These are phyloP conservation scores for Yarrowia phangngaensis DNA, from an alignment of 805 yeast genomes.

Conservation along the genomic window DNA sequence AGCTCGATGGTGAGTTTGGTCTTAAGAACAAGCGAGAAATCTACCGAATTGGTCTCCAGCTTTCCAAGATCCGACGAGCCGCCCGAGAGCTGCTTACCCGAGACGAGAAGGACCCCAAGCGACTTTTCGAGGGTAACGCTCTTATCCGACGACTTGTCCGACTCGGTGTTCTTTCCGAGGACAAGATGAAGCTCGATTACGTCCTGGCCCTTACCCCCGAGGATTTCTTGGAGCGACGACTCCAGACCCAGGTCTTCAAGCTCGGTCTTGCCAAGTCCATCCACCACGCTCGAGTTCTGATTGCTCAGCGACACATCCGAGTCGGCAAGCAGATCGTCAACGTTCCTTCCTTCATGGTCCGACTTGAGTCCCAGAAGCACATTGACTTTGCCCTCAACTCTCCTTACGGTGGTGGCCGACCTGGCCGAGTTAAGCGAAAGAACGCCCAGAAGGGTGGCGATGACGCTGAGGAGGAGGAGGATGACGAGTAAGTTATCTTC, in stretches of 20 bases:
- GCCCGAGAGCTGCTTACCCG: slow-evolving; percentile 99
- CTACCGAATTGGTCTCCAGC: slow-evolving; percentile 99
- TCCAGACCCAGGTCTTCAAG: slow-evolving; percentile 99
- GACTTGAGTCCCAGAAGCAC: slow-evolving; percentile 99
- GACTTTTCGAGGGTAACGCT: slow-evolving; percentile 99
- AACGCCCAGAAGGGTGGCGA: slow-evolving; percentile 64
- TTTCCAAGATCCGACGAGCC: slow-evolving; percentile 99
- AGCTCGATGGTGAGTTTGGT: slow-evolving; percentile 99
- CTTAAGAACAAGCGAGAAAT: slow-evolving; percentile 99
- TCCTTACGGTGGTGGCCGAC: slow-evolving; percentile 99
- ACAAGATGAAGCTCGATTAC: slow-evolving; percentile 99
- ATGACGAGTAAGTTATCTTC: slow-evolving; percentile 24
- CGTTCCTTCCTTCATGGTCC: slow-evolving; percentile 98
- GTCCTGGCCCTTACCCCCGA: slow-evolving; percentile 96
- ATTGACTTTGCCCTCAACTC: slow-evolving; percentile 98
- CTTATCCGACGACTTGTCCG: slow-evolving; percentile 99
- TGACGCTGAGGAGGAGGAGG: slow-evolving; percentile 61
- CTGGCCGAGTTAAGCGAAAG: slow-evolving; percentile 99
- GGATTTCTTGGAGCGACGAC: slow-evolving; percentile 99
- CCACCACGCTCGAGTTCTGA: slow-evolving; percentile 99
- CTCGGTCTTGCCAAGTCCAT: slow-evolving; percentile 98
- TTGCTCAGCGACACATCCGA: slow-evolving; percentile 98
- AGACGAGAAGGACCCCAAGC: slow-evolving; percentile 99
- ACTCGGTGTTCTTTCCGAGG: slow-evolving; percentile 98
- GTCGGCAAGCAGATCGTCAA: slow-evolving; percentile 99